Percentiles rank a stretch among this genome's conserved stretches.
phyloP scores from a whole-genome alignment of 2,329 filamentous ascomycete species.

The Plectosphaerella sp. region DNA sequence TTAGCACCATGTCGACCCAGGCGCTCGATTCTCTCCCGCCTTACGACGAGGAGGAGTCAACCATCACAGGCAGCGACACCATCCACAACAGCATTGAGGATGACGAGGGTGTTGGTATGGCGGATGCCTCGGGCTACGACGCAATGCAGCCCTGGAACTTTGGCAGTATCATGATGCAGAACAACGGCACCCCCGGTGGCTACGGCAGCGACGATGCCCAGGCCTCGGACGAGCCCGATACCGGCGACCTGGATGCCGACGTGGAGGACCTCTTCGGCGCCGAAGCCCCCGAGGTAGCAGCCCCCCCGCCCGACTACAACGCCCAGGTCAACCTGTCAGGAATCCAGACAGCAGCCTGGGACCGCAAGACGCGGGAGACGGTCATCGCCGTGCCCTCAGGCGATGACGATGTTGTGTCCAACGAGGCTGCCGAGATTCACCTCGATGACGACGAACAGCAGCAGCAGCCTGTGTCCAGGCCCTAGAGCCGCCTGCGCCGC shows the following conservation, averaged over 20 bases:
- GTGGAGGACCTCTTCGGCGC: slow-evolving; percentile 10
- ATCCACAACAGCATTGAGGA: slow-evolving; percentile 41
- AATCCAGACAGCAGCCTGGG: slow-evolving; percentile 28
- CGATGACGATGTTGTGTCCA: slow-evolving; percentile 31
- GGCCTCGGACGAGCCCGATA: slow-evolving; percentile 28
- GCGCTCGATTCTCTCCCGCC: slow-evolving; percentile 23
- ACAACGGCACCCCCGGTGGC: slow-evolving; percentile 19
- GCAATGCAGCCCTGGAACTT: slow-evolving; percentile 44
- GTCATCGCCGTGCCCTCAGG: slow-evolving; percentile 34
- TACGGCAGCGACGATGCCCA: slow-evolving; percentile 39
- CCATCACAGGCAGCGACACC: slow-evolving; percentile 13
- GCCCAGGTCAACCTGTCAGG: slow-evolving; percentile 17
- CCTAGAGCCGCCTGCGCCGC: neutral
- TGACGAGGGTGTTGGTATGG: slow-evolving; percentile 39
- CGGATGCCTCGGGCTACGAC: slow-evolving; percentile 25
- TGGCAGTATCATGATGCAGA: slow-evolving; percentile 9
- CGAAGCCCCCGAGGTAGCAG: slow-evolving; percentile 4
- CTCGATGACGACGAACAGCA: slow-evolving; percentile 34
- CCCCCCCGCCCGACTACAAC: slow-evolving; percentile 14
- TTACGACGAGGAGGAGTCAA: slow-evolving; percentile 19
- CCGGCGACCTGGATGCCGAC: slow-evolving; percentile 15
- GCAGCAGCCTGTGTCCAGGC: neutral
- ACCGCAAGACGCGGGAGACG: slow-evolving; percentile 21
- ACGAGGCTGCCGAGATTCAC: slow-evolving; percentile 46
- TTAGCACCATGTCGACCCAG: slow-evolving; percentile 22